Percentiles rank a stretch among this genome's conserved stretches.
Conservation (phyloP, 106 monocot genomes). For the Phalaenopsis aphrodite region DNA sequence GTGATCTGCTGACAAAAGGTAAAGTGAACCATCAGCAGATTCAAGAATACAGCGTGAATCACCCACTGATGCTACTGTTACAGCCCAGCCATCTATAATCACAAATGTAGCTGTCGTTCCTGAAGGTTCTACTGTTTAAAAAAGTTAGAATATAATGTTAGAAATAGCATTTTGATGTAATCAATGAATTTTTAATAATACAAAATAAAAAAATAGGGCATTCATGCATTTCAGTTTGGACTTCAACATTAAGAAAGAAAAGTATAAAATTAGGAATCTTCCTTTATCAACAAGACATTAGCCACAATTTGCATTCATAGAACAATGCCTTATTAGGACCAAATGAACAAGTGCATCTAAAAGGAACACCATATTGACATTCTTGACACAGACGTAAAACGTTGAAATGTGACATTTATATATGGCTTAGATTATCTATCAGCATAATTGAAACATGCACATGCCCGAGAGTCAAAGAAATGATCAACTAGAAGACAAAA, state of each 20-base stretch:
- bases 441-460: background rate
- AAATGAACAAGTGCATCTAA: background rate
- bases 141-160: background rate
- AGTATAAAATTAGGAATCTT: background rate
- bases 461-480: background rate
- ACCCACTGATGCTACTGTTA: conserved; percentile 93
- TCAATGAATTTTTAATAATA: background rate
- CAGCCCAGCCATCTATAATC: conserved; percentile 71
- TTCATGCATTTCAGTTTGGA: background rate
- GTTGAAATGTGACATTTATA: background rate
- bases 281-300: background rate
- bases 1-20: conserved; percentile 76
- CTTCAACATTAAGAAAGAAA: background rate
- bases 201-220: background rate
- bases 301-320: background rate
- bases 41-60: conserved; percentile 92
- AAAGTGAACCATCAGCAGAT: conserved; percentile 84
- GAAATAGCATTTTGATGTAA: conserved; percentile 4
- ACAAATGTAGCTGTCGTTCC: conserved; percentile 95
- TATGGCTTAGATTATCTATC: background rate
- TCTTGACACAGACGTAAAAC: background rate
- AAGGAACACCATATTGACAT: background rate
- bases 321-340: background rate
- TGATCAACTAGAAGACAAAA: background rate
- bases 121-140: conserved; percentile 49